These are phyloP conservation scores for Glomus cerebriforme DNA, from an alignment of 192 early-diverging fungal genomes.

Conservation along the genomic window DNA sequence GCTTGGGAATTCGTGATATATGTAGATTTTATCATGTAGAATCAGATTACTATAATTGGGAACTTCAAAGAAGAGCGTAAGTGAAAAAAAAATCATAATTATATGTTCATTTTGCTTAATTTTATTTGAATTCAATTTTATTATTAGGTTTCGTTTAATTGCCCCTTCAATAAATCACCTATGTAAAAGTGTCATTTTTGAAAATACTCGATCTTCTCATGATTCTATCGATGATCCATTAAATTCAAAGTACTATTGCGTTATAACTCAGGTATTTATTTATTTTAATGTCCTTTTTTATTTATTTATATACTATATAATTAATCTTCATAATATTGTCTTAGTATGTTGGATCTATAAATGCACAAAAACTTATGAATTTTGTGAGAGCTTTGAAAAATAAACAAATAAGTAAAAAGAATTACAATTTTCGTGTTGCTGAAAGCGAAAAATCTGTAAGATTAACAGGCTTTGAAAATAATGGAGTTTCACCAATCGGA, in stretches of 20 bases:
- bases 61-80: slow-evolving; percentile 68
- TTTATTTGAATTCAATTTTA: neutral
- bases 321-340: slow-evolving; percentile 23
- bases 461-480: slow-evolving; percentile 74
- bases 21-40: slow-evolving; percentile 70
- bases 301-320: neutral
- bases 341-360: slow-evolving; percentile 59
- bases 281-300: neutral
- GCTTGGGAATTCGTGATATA: slow-evolving; percentile 5
- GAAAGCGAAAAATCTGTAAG: slow-evolving; percentile 61
- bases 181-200: slow-evolving; percentile 88
- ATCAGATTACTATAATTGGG: slow-evolving; percentile 79
- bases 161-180: slow-evolving; percentile 78
- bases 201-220: slow-evolving; percentile 80
- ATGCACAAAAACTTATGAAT: slow-evolving; percentile 65
- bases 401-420: slow-evolving; percentile 61
- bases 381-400: slow-evolving; percentile 58
- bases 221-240: slow-evolving; percentile 48
- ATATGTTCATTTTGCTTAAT: neutral
- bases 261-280: slow-evolving; percentile 62
- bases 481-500: slow-evolving; percentile 75
- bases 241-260: slow-evolving; percentile 66
- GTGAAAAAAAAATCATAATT: slow-evolving; percentile 30
- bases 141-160: slow-evolving; percentile 49
- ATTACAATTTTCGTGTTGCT: slow-evolving; percentile 80